These are phyloP conservation scores for Backusella tuberculispora DNA, from an alignment of 192 early-diverging fungal species.

Conservation along the genomic window DNA sequence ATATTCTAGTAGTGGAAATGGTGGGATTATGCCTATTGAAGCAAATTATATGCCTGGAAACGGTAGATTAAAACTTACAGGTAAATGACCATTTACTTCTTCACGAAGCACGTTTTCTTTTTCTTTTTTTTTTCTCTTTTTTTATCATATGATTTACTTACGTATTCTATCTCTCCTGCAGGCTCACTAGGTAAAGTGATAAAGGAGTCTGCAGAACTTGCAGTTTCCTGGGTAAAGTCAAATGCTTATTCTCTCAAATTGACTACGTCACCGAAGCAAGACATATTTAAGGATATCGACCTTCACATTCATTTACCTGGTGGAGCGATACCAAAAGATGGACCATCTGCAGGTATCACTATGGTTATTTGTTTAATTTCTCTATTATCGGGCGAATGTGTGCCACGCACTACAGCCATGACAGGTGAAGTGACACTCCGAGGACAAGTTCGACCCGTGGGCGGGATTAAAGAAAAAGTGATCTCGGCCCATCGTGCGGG, in stretches of 20 bases:
- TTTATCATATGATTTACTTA: neutral
- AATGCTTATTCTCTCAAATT: conserved; percentile 64
- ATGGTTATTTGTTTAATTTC: conserved; percentile 79
- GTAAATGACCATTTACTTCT: conserved; percentile 25
- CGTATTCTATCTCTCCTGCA: neutral
- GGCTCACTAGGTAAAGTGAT: conserved; percentile 84
- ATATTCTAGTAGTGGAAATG: conserved; percentile 72
- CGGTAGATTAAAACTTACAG: conserved; percentile 70
- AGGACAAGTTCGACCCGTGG: conserved; percentile 80
- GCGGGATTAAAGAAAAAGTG: conserved; percentile 88
- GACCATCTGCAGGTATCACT: conserved; percentile 65
- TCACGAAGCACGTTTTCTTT: neutral
- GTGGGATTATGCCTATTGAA: conserved; percentile 80
- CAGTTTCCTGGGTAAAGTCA: conserved; percentile 73
- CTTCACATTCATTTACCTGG: conserved; percentile 86
- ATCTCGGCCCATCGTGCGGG: conserved; percentile 80
- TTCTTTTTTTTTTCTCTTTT: neutral
- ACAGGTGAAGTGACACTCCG: conserved; percentile 87
- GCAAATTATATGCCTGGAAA: conserved; percentile 77
- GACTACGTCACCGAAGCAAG: conserved; percentile 49
- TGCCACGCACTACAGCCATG: conserved; percentile 70
- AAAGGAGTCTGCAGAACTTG: conserved; percentile 80
- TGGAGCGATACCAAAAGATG: conserved; percentile 84
- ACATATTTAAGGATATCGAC: conserved; percentile 46
- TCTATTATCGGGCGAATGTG: conserved; percentile 60